A percentile compares a stretch with the other conserved stretches of the same genome.
These are phyloP conservation scores for Xerocomellus intermedius DNA, from an alignment of 768 basidiomycete genomes.

Conservation along the genomic window DNA sequence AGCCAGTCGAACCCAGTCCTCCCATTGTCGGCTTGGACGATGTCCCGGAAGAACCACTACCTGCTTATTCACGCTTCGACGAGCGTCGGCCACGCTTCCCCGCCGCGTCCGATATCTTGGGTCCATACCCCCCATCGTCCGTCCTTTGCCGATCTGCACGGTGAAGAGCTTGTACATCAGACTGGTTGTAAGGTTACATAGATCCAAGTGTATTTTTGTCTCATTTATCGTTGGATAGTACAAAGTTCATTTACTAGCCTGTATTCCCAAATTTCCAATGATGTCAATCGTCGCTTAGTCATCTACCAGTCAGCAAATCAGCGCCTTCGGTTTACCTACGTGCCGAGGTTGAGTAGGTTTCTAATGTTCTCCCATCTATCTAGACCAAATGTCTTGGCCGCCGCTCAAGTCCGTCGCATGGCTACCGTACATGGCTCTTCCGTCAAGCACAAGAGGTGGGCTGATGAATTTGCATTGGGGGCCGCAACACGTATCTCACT, in stretches of 20 bases:
- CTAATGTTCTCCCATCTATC: slow-evolving; percentile 32
- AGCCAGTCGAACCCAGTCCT: not conserved
- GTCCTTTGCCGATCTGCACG: not conserved
- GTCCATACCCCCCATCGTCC: slow-evolving; percentile 29
- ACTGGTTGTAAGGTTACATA: not conserved
- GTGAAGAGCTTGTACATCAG: not conserved
- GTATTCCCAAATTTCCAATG: not conserved
- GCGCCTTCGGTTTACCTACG: not conserved
- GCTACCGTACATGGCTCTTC: slow-evolving; percentile 44
- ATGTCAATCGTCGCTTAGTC: slow-evolving; percentile 15
- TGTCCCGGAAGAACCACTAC: slow-evolving; percentile 12
- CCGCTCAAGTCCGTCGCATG: slow-evolving; percentile 39
- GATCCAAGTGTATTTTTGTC: slow-evolving; percentile 1
- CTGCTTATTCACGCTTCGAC: slow-evolving; percentile 32
- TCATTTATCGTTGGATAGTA: not conserved
- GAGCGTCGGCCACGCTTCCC: slow-evolving; percentile 17
- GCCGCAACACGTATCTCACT: slow-evolving; percentile 12
- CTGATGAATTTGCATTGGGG: not conserved
- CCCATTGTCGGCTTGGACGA: not conserved
- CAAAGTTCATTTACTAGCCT: not conserved
- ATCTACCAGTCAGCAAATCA: not conserved
- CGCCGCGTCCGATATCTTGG: slow-evolving; percentile 19
- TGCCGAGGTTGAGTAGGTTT: not conserved
- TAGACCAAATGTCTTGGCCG: slow-evolving; percentile 15
- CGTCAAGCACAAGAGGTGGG: slow-evolving; percentile 44